phyloP scores from a whole-genome alignment of 2,329 filamentous ascomycete species.

The Microsporum canis region DNA sequence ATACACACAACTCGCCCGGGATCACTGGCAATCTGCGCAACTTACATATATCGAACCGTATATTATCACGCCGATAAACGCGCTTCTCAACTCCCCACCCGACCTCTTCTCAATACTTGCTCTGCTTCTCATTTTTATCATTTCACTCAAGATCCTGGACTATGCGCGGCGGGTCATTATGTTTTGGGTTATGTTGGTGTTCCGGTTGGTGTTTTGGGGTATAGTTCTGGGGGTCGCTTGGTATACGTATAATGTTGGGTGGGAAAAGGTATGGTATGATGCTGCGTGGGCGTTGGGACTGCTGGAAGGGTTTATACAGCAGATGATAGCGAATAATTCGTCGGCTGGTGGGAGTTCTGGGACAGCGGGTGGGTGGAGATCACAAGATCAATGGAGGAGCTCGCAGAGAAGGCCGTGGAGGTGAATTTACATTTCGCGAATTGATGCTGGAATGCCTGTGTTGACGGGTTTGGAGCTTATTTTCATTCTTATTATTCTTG shows the following conservation, averaged over 20 bases:
- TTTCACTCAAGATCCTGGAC: slow-evolving; percentile 53
- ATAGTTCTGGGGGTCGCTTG: slow-evolving; percentile 44
- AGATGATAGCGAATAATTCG: slow-evolving; percentile 37
- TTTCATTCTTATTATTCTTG: not conserved
- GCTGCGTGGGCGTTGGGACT: slow-evolving; percentile 50
- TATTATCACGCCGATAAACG: slow-evolving; percentile 32
- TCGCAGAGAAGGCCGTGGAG: not conserved
- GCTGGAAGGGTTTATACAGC: slow-evolving; percentile 51
- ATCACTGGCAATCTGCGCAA: not conserved
- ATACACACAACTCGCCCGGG: slow-evolving; percentile 17
- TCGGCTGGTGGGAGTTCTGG: slow-evolving; percentile 17
- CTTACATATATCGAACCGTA: slow-evolving; percentile 37
- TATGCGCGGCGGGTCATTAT: slow-evolving; percentile 61
- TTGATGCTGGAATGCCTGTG: not conserved
- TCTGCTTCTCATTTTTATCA: slow-evolving; percentile 50
- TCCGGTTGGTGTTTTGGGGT: slow-evolving; percentile 55
- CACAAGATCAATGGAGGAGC: not conserved
- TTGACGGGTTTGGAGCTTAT: not conserved
- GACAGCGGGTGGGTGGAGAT: not conserved
- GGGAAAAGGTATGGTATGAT: slow-evolving; percentile 25
- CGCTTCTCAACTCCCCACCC: slow-evolving; percentile 25
- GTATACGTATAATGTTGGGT: slow-evolving; percentile 40
- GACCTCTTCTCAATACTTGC: slow-evolving; percentile 32
- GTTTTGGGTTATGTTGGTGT: slow-evolving; percentile 61
- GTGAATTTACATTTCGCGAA: not conserved